Conservation (phyloP, 164 flowering plant genomes). For the Buxus sempervirens region DNA sequence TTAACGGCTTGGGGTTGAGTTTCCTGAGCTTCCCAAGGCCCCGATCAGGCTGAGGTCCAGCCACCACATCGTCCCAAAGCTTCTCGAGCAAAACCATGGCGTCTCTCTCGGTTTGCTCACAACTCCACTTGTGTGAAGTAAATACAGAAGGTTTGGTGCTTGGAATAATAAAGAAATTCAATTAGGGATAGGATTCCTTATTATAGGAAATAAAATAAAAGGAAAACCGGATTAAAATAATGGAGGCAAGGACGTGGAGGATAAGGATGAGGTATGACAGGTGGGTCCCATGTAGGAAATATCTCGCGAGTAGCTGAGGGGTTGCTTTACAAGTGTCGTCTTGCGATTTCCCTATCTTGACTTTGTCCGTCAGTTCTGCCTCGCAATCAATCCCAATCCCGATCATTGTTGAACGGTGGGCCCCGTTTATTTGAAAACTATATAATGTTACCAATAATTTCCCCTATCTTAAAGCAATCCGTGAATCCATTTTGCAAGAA, state of each 20-base stretch:
- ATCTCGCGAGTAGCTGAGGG: not conserved
- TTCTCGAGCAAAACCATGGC: constrained; percentile 1
- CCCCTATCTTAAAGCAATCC: too few relatives aligned
- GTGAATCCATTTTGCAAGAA: too few relatives aligned
- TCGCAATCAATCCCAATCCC: not conserved
- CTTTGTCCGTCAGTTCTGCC: not conserved
- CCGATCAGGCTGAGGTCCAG: not conserved
- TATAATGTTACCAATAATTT: too few relatives aligned
- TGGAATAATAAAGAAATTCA: too few relatives aligned
- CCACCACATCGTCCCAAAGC: constrained; percentile 3
- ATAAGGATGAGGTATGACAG: not conserved
- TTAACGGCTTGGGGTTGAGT: not conserved
- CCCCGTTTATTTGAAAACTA: not conserved
- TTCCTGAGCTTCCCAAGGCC: constrained; percentile 6
- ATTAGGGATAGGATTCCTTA: too few relatives aligned
- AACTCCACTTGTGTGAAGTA: not conserved
- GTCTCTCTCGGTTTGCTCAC: not conserved
- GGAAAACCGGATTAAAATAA: too few relatives aligned
- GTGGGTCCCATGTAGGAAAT: not conserved
- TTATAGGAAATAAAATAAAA: too few relatives aligned
- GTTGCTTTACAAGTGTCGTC: not conserved
- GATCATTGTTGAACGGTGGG: not conserved
- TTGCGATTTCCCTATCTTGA: not conserved
- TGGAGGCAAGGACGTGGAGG: not conserved
- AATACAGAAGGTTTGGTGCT: too few relatives aligned